Evolutionary conservation across 1,284 basidiomycete species (phyloP).

Genomic region (Coriolopsis trogii): DNA sequence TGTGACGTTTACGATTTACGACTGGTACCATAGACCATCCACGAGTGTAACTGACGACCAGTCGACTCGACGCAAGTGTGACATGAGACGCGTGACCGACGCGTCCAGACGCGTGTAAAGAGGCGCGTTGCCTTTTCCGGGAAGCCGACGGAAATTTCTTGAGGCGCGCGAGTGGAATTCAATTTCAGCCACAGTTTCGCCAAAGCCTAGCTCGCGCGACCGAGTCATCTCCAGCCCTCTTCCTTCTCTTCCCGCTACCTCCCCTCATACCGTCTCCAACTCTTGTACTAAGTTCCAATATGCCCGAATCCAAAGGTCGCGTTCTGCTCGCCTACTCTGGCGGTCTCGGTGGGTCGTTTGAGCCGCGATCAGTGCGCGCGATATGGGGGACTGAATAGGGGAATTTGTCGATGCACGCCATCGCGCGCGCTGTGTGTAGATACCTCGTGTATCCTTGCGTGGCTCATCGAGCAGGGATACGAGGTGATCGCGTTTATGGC

Average conservation of each 20-base stretch:
- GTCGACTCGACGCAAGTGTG: slow-evolving; percentile 1
- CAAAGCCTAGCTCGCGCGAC: slow-evolving; percentile 1
- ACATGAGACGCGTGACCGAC: slow-evolving; percentile 13
- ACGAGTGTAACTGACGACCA: too few species aligned
- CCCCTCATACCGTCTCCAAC: neutral
- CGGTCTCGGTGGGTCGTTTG: slow-evolving; percentile 87
- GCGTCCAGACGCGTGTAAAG: slow-evolving; percentile 12
- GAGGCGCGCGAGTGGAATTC: too few species aligned
- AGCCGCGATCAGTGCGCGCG: neutral
- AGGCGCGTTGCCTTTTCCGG: slow-evolving; percentile 9
- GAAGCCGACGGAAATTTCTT: slow-evolving; percentile 12
- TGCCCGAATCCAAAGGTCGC: slow-evolving; percentile 65
- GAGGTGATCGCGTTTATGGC: slow-evolving; percentile 99
- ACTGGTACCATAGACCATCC: too few species aligned
- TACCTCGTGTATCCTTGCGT: slow-evolving; percentile 95
- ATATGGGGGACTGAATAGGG: too few species aligned
- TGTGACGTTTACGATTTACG: too few species aligned
- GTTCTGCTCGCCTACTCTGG: slow-evolving; percentile 97
- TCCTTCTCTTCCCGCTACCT: neutral
- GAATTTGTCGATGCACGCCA: too few species aligned
- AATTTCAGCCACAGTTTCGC: neutral
- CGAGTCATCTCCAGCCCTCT: slow-evolving; percentile 14
- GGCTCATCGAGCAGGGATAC: slow-evolving; percentile 98
- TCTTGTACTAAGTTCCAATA: too few species aligned
- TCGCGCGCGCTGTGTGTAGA: slow-evolving; percentile 48